A percentile compares a stretch with the other conserved stretches of the same genome.
phyloP scores from a whole-genome alignment of 495 filamentous ascomycete species.

The Penicillium steckii region DNA sequence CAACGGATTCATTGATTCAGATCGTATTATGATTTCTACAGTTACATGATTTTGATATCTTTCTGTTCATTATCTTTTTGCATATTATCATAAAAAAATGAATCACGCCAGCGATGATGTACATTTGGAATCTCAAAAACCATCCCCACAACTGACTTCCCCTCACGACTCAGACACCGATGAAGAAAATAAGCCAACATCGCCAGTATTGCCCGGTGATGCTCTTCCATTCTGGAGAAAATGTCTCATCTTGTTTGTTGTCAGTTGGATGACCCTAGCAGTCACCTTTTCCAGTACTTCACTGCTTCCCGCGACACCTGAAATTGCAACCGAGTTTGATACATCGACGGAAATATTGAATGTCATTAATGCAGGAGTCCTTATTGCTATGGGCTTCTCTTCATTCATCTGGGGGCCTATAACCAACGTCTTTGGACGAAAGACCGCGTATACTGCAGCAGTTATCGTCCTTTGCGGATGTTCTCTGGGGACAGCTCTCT shows the following conservation, averaged over 20 bases:
- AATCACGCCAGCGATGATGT: neutral
- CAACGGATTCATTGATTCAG: neutral
- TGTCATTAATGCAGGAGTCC: conserved; percentile 48
- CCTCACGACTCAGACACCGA: conserved; percentile 21
- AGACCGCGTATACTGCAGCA: conserved; percentile 36
- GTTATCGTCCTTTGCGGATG: conserved; percentile 37
- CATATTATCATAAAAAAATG: conserved; percentile 6
- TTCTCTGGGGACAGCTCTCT: conserved; percentile 32
- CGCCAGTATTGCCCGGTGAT: conserved; percentile 20
- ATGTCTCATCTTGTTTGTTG: conserved; percentile 41
- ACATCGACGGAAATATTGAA: conserved; percentile 40
- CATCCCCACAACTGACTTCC: conserved; percentile 13
- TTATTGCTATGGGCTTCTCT: conserved; percentile 58
- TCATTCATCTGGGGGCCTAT: conserved; percentile 54
- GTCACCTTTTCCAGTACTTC: conserved; percentile 46
- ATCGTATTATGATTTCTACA: neutral
- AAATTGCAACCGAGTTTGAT: conserved; percentile 40
- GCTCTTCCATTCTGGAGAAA: conserved; percentile 40
- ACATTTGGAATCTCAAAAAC: conserved; percentile 25
- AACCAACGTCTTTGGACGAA: conserved; percentile 33
- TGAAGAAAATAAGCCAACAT: conserved; percentile 8
- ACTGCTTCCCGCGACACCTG: conserved; percentile 39
- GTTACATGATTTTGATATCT: neutral
- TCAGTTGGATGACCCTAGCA: conserved; percentile 44
- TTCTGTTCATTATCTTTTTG: neutral